These are phyloP conservation scores for Grosmannia serpens DNA, from an alignment of 2,329 filamentous ascomycete genomes.

Conservation along the genomic window DNA sequence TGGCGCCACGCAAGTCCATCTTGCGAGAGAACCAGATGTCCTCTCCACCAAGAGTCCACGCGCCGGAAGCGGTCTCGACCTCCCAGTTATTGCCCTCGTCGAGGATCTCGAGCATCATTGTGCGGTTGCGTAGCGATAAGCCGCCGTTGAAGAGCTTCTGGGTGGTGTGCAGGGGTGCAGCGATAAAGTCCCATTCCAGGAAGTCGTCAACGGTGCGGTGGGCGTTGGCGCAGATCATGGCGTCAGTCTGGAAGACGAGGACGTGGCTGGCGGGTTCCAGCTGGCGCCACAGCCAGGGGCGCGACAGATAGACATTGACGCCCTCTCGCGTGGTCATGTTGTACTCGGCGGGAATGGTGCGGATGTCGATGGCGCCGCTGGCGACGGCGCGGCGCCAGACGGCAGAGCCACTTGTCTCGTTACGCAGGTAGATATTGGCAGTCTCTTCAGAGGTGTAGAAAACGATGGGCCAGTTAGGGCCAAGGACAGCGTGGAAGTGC, in stretches of 20 bases:
- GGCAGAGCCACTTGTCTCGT: constrained; percentile 15
- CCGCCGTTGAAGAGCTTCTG: constrained; percentile 23
- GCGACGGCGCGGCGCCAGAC: constrained; percentile 25
- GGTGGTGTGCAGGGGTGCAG: constrained; percentile 17
- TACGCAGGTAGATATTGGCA: constrained; percentile 5
- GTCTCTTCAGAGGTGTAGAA: constrained; percentile 27
- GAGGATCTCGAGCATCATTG: constrained; percentile 29
- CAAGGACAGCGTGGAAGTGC: constrained; percentile 23
- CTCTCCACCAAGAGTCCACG: constrained; percentile 14
- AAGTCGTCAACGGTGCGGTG: constrained; percentile 22
- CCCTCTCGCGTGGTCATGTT: constrained; percentile 21
- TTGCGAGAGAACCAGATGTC: constrained; percentile 17
- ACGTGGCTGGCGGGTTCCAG: constrained; percentile 21
- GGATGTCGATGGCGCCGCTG: constrained; percentile 23
- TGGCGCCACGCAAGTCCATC: constrained; percentile 11
- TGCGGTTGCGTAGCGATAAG: constrained; percentile 23
- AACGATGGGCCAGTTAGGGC: constrained; percentile 31
- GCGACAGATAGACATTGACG: constrained; percentile 25
- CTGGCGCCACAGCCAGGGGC: constrained; percentile 25
- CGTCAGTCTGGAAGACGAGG: constrained; percentile 27
- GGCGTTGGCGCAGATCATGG: constrained; percentile 23
- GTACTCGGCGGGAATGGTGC: constrained; percentile 23
- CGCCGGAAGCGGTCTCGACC: constrained; percentile 22
- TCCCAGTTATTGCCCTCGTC: constrained; percentile 23
- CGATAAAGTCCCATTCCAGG: constrained; percentile 24